A percentile compares a stretch with the other conserved stretches of the same genome.
These are phyloP conservation scores for Amphirosellinia nigrospora DNA, from an alignment of 495 filamentous ascomycete species.

Conservation along the genomic window DNA sequence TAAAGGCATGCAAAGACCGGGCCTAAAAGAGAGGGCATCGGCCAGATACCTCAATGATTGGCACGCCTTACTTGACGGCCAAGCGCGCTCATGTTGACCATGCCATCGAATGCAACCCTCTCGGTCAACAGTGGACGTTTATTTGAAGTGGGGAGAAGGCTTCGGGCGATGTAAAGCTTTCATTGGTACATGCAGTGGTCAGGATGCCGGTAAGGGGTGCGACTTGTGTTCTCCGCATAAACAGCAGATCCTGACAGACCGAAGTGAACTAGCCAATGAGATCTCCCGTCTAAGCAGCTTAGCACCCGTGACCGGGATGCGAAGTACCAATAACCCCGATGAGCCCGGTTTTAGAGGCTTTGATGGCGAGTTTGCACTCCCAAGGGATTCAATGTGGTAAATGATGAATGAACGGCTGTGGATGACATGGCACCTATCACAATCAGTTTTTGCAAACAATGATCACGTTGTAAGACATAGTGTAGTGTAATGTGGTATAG, in stretches of 20 bases:
- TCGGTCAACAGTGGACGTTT: constrained; percentile 11
- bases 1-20: not conserved
- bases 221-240: constrained; percentile 22
- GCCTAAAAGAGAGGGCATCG: not conserved
- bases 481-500: too few species aligned
- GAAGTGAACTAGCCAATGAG: constrained; percentile 14
- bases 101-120: constrained; percentile 1
- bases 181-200: constrained; percentile 7
- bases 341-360: not conserved
- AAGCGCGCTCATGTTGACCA: constrained; percentile 17
- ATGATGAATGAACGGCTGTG: not conserved
- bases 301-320: constrained; percentile 7
- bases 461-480: not conserved
- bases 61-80: constrained; percentile 15
- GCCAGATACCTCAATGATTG: constrained; percentile 1
- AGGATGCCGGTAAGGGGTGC: constrained; percentile 2
- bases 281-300: not conserved
- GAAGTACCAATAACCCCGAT: not conserved
- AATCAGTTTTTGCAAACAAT: not conserved
- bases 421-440: not conserved
- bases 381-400: not conserved
- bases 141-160: constrained; percentile 12
- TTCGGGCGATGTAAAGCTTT: constrained; percentile 14
- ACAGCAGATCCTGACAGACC: constrained; percentile 16
- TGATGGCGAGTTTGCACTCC: constrained; percentile 4